These are phyloP conservation scores for Tolypocladium ovalisporum DNA, from an alignment of 2,329 filamentous ascomycete species.

Conservation along the genomic window DNA sequence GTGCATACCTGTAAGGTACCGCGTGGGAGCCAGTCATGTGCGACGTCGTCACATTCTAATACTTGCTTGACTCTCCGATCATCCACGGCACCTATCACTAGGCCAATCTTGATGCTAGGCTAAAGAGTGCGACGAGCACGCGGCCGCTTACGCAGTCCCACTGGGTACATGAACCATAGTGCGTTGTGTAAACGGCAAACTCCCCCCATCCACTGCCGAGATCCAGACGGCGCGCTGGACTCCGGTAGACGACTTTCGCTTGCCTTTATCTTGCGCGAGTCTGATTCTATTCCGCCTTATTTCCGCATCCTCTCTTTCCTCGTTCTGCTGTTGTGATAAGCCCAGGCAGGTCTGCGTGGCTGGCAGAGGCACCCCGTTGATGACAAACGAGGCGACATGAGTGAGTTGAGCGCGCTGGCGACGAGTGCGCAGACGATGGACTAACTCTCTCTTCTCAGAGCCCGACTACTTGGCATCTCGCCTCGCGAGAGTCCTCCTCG, in stretches of 20 bases:
- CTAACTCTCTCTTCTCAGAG: not conserved
- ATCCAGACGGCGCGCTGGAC: not conserved
- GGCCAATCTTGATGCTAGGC: not conserved
- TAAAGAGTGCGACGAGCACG: not conserved
- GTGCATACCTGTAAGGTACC: not conserved
- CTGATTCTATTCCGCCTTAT: not conserved
- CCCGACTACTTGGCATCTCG: not conserved
- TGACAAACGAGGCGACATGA: not conserved
- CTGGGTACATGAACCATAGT: not conserved
- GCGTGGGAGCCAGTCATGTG: not conserved
- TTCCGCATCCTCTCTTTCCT: not conserved
- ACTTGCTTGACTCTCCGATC: not conserved
- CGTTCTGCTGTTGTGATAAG: not conserved
- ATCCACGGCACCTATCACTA: not conserved
- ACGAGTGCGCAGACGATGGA: too few species aligned
- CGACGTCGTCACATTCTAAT: too few species aligned
- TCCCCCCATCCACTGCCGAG: not conserved
- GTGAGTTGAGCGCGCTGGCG: not conserved
- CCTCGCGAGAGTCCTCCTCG: not conserved
- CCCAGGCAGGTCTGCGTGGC: not conserved
- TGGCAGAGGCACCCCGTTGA: not conserved
- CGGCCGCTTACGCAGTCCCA: not conserved
- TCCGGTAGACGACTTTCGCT: not conserved
- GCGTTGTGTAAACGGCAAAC: not conserved
- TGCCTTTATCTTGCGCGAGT: not conserved